Percentiles rank a stretch among this genome's conserved stretches.
Conservation (phyloP, 352 stramenopile genomes). For the Globisporangium spiculum region DNA sequence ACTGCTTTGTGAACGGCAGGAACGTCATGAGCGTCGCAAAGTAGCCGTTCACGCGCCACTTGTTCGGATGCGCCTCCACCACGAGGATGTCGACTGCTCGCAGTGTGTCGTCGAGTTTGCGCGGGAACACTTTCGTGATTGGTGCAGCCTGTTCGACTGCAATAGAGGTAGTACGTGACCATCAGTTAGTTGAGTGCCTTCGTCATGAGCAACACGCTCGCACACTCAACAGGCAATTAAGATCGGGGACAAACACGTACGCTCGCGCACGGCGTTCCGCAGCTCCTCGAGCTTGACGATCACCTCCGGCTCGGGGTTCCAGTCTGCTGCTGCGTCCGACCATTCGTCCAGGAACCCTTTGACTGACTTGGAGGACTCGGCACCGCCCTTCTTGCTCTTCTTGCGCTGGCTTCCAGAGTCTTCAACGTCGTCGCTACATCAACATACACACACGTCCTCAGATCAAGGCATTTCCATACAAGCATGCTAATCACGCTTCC, state of each 20-base stretch:
- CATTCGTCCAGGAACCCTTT: constrained; percentile 66
- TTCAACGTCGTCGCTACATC: constrained; percentile 14
- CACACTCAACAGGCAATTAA: background rate
- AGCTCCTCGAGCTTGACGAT: constrained; percentile 54
- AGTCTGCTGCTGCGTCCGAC: constrained; percentile 66
- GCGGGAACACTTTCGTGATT: constrained; percentile 82
- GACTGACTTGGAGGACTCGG: constrained; percentile 45
- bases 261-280: constrained; percentile 53
- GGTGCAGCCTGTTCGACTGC: constrained; percentile 48
- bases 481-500: background rate
- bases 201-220: background rate
- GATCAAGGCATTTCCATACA: background rate
- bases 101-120: constrained; percentile 75
- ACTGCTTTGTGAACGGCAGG: constrained; percentile 86
- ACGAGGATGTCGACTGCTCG: constrained; percentile 75
- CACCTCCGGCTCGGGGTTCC: constrained; percentile 55
- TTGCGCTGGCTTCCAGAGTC: constrained; percentile 21
- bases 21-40: constrained; percentile 88
- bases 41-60: constrained; percentile 87
- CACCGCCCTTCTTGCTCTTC: constrained; percentile 39
- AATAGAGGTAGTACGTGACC: background rate
- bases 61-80: constrained; percentile 82
- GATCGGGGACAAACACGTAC: constrained; percentile 29
- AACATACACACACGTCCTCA: background rate
- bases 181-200: background rate